Percentiles rank a stretch among this genome's conserved stretches.
These are phyloP conservation scores for Quillaja saponaria DNA, from an alignment of 306 rosid species.

Conservation along the genomic window DNA sequence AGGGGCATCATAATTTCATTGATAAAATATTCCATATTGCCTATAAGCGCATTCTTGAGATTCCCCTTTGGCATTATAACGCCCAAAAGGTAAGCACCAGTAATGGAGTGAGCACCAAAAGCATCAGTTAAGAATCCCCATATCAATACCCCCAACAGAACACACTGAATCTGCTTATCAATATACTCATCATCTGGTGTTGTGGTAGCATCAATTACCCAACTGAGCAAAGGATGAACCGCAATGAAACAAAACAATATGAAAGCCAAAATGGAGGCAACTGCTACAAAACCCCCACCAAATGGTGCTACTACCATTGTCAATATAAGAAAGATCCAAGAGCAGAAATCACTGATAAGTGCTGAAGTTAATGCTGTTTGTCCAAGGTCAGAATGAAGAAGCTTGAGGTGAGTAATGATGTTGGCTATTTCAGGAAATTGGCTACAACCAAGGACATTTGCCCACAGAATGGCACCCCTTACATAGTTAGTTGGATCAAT, in stretches of 20 bases:
- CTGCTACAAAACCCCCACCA: background rate
- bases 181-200: background rate
- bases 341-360: background rate
- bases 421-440: background rate
- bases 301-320: background rate
- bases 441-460: background rate
- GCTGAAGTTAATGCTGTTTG: background rate
- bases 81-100: background rate
- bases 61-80: background rate
- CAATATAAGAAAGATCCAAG: background rate
- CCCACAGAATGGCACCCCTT: background rate
- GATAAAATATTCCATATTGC: background rate
- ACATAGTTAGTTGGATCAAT: background rate
- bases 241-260: background rate
- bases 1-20: background rate
- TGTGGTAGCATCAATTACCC: background rate
- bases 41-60: background rate
- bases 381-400: background rate
- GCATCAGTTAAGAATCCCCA: background rate
- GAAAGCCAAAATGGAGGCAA: background rate
- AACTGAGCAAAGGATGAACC: background rate
- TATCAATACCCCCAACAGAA: background rate
- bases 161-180: background rate
- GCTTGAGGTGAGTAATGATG: background rate
- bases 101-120: background rate